These are phyloP conservation scores for Paragyromitra xinjiangensis DNA, from an alignment of 495 filamentous ascomycete genomes.

Conservation along the genomic window DNA sequence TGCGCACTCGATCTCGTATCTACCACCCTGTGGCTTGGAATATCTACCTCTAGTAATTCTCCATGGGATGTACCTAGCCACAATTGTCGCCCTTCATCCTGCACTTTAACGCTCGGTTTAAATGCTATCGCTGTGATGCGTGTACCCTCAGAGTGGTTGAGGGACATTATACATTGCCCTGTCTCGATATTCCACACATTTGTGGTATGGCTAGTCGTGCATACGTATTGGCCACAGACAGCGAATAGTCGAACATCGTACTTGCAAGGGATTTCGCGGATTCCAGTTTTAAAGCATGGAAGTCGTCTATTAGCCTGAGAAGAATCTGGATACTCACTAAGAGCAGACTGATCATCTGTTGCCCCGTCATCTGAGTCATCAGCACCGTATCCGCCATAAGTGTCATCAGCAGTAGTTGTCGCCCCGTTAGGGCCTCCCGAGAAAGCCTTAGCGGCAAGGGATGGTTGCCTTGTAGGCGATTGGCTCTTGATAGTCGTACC, in stretches of 20 bases:
- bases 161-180: conserved; percentile 80
- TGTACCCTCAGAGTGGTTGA: conserved; percentile 79
- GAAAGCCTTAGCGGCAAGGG: conserved; percentile 15
- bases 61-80: conserved; percentile 91
- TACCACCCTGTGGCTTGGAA: conserved; percentile 72
- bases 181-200: conserved; percentile 85
- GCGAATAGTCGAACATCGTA: conserved; percentile 85
- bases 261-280: conserved; percentile 78
- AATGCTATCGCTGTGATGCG: conserved; percentile 84
- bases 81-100: conserved; percentile 81
- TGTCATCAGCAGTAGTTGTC: conserved; percentile 59
- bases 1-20: conserved; percentile 75
- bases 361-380: conserved; percentile 59
- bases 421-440: conserved; percentile 48
- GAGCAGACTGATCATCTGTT: conserved; percentile 49
- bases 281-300: conserved; percentile 74
- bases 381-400: conserved; percentile 44
- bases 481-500: conserved; percentile 27
- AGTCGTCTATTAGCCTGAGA: conserved; percentile 85
- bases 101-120: conserved; percentile 75
- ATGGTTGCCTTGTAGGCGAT: conserved; percentile 35
- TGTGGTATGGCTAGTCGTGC: conserved; percentile 83
- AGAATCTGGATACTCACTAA: conserved; percentile 79
- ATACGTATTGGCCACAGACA: conserved; percentile 85
- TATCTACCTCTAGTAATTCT: conserved; percentile 87